phyloP scores from a whole-genome alignment of 2,329 filamentous ascomycete species.

The Epichloe scottii region DNA sequence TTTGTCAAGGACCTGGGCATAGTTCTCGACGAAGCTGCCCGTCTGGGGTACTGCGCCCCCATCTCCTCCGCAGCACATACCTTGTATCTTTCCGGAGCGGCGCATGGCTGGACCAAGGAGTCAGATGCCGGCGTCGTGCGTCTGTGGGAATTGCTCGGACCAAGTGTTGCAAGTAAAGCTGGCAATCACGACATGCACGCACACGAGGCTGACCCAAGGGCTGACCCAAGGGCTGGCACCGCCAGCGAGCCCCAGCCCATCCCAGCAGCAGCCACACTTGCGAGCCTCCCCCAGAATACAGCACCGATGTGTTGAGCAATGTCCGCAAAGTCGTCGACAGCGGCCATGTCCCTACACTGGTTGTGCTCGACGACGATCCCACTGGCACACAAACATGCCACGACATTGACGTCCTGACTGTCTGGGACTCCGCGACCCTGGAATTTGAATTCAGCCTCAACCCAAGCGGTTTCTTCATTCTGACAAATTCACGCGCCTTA shows the following conservation, averaged over 20 bases:
- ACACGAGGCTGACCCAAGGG: background rate
- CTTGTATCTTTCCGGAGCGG: constrained; percentile 20
- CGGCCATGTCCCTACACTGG: constrained; percentile 19
- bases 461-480: constrained; percentile 41
- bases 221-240: background rate
- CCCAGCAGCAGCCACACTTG: constrained; percentile 12
- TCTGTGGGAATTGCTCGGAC: constrained; percentile 24
- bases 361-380: constrained; percentile 41
- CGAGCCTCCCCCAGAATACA: constrained; percentile 11
- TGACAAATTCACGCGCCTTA: constrained; percentile 45
- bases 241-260: constrained; percentile 2
- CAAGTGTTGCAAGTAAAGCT: constrained; percentile 10
- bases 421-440: constrained; percentile 36
- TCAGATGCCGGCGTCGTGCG: constrained; percentile 22
- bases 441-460: constrained; percentile 28
- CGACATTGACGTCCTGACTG: constrained; percentile 40
- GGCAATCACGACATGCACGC: background rate
- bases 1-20: constrained; percentile 23
- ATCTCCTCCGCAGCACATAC: constrained; percentile 19
- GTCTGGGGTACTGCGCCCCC: constrained; percentile 15
- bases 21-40: constrained; percentile 20
- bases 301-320: constrained; percentile 11
- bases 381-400: constrained; percentile 49
- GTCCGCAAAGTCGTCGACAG: constrained; percentile 10
- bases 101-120: constrained; percentile 20